These are phyloP conservation scores for Diaporthe caulivora DNA, from an alignment of 2,329 filamentous ascomycete genomes.

Conservation along the genomic window DNA sequence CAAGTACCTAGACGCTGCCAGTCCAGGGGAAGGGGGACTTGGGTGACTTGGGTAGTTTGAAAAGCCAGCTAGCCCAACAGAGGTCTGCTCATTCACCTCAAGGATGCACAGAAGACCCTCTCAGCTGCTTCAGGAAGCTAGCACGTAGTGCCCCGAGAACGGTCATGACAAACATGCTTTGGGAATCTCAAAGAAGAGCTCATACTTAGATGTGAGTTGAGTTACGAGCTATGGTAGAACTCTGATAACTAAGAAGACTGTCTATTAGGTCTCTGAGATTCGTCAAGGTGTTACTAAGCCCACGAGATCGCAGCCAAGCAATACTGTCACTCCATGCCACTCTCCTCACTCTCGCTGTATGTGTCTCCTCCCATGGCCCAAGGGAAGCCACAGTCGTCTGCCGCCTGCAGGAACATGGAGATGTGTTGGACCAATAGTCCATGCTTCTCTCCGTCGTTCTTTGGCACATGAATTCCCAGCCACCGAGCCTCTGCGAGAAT, in stretches of 20 bases:
- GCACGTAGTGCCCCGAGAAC: too few species aligned
- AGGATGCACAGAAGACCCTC: too few species aligned
- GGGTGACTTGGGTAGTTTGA: not conserved
- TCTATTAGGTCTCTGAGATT: not conserved
- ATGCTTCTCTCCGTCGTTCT: not conserved
- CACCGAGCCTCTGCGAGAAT: not conserved
- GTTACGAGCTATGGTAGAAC: too few species aligned
- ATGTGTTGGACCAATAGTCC: not conserved
- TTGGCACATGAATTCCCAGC: not conserved
- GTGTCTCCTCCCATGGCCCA: not conserved
- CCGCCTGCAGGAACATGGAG: not conserved
- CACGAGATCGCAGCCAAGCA: not conserved
- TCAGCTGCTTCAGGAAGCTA: too few species aligned
- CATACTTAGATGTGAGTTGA: too few species aligned
- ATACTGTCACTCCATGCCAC: not conserved
- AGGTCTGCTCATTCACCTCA: too few species aligned
- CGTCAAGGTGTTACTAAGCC: not conserved
- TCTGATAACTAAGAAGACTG: too few species aligned
- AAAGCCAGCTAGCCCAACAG: too few species aligned
- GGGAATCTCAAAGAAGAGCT: too few species aligned
- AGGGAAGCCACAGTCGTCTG: not conserved
- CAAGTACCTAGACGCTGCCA: not conserved
- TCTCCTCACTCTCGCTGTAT: not conserved
- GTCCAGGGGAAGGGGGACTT: too few species aligned
- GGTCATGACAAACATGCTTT: too few species aligned